Percentiles rank a stretch among this genome's conserved stretches.
These are phyloP conservation scores for Iberis pinnata DNA, from an alignment of 345 rosid species.

Conservation along the genomic window DNA sequence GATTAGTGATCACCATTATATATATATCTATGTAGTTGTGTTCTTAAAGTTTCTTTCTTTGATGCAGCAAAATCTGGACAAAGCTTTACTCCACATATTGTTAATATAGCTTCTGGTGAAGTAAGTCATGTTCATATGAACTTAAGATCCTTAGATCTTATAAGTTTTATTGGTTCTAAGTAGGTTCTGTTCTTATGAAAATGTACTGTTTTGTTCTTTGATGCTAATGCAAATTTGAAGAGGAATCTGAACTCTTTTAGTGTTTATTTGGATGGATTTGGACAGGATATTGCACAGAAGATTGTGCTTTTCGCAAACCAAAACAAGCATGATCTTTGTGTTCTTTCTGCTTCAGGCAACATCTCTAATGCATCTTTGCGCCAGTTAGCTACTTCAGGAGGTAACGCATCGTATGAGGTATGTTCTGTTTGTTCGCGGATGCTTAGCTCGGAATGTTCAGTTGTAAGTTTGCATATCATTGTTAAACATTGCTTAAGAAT, in stretches of 20 bases:
- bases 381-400: constrained; percentile 85
- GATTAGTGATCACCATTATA: too few species aligned
- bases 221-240: neutral
- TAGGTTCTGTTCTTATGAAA: too few species aligned
- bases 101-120: constrained; percentile 77
- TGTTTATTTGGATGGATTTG: constrained; percentile 18
- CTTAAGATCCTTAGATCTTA: neutral
- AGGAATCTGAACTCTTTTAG: neutral
- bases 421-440: neutral
- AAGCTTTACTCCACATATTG: constrained; percentile 71
- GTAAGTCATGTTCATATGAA: constrained; percentile 38
- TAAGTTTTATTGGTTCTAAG: too few species aligned
- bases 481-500: too few species aligned
- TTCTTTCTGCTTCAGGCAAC: constrained; percentile 84
- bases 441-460: too few species aligned
- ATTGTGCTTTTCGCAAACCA: constrained; percentile 64
- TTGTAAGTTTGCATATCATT: too few species aligned
- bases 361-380: constrained; percentile 71
- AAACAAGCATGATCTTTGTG: constrained; percentile 73
- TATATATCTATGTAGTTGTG: too few species aligned
- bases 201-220: neutral
- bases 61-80: constrained; percentile 66
- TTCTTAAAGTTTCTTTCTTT: neutral
- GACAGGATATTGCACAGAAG: constrained; percentile 77
- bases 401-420: constrained; percentile 77